Conservation (phyloP, 805 yeast genomes). For the Wickerhamiella lipophila region DNA sequence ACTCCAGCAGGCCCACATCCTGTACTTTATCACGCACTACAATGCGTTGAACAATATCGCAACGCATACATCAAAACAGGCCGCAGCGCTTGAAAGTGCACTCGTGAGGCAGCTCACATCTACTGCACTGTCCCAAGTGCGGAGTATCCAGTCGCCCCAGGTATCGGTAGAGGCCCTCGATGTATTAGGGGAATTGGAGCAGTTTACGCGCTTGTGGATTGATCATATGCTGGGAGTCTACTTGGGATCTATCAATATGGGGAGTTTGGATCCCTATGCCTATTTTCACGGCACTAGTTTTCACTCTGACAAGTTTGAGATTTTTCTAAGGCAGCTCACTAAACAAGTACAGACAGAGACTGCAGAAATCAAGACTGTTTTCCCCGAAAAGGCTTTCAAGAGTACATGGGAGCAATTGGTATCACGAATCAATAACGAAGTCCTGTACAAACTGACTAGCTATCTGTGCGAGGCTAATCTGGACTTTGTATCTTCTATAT, state of each 20-base stretch:
- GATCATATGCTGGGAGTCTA: constrained; percentile 4
- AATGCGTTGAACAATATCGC: neutral
- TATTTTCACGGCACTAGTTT: constrained; percentile 4
- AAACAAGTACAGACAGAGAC: constrained; percentile 31
- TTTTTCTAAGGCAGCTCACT: constrained; percentile 18
- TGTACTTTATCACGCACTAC: neutral
- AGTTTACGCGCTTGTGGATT: constrained; percentile 4
- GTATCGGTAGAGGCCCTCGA: neutral
- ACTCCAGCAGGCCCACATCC: neutral
- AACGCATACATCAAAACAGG: neutral
- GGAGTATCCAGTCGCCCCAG: neutral
- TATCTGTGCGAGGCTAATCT: constrained; percentile 7
- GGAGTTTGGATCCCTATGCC: constrained; percentile 6
- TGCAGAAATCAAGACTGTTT: constrained; percentile 32
- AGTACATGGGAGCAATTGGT: constrained; percentile 27
- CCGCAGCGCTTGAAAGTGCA: neutral
- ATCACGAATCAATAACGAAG: constrained; percentile 19
- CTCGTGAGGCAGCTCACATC: constrained; percentile 5
- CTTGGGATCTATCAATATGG: constrained; percentile 4
- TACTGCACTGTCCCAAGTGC: constrained; percentile 8
- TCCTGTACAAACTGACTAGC: constrained; percentile 18
- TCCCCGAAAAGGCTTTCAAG: constrained; percentile 26
- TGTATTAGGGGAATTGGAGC: neutral
- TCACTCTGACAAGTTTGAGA: constrained; percentile 4
- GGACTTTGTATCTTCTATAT: constrained; percentile 4